phyloP scores from a whole-genome alignment of 345 rosid species.

The Aegle marmelos region DNA sequence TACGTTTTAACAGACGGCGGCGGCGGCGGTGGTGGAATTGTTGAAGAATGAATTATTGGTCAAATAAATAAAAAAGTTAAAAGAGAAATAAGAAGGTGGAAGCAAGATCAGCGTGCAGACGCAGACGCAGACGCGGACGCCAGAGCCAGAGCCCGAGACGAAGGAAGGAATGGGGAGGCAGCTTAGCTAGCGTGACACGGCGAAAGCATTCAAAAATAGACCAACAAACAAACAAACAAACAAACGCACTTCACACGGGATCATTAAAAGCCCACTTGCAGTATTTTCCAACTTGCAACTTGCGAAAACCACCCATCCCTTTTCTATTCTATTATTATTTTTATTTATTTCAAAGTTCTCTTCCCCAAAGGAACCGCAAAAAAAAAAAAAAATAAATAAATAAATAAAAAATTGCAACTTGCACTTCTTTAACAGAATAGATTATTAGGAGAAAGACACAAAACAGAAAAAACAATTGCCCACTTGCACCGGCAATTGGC shows the following conservation, averaged over 20 bases:
- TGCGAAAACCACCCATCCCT: slow-evolving; percentile 27
- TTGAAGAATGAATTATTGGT: too few species aligned
- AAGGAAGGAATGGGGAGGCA: too few species aligned
- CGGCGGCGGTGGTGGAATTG: too few species aligned
- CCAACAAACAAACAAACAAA: not conserved
- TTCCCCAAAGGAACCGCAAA: not conserved
- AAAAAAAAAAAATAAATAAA: not conserved
- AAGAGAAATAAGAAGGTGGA: too few species aligned
- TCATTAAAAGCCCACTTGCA: slow-evolving; percentile 47
- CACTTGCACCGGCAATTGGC: not conserved
- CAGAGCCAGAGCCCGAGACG: too few species aligned
- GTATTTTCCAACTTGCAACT: not conserved
- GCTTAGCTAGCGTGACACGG: slow-evolving; percentile 24
- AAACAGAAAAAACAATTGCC: not conserved
- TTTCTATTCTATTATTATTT: too few species aligned
- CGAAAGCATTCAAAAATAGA: slow-evolving; percentile 28
- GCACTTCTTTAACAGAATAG: slow-evolving; percentile 16
- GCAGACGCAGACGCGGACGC: too few species aligned
- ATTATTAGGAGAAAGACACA: not conserved
- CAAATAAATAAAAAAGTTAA: too few species aligned
- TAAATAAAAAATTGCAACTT: slow-evolving; percentile 37
- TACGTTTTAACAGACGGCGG: too few species aligned
- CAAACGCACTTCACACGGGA: slow-evolving; percentile 11
- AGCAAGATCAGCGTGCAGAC: too few species aligned
- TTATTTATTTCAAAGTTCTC: not conserved